These are phyloP conservation scores for Didymosphaeria variabile DNA, from an alignment of 2,329 filamentous ascomycete genomes.

Conservation along the genomic window DNA sequence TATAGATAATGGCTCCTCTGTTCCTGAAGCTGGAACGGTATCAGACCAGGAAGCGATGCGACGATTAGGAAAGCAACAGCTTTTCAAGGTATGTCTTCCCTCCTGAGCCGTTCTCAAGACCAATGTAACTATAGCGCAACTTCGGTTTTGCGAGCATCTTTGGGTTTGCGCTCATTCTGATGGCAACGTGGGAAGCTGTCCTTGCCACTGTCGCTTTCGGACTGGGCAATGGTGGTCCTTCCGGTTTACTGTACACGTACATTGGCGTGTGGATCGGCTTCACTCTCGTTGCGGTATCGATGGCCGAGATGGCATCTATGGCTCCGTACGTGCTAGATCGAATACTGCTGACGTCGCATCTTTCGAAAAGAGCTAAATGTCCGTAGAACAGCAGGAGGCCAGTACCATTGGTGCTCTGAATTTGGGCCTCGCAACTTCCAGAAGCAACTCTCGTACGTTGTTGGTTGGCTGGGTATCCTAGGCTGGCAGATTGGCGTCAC, in stretches of 20 bases:
- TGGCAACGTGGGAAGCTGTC: constrained; percentile 33
- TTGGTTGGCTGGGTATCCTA: constrained; percentile 54
- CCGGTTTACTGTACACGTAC: constrained; percentile 41
- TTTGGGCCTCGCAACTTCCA: constrained; percentile 50
- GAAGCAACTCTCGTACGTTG: constrained; percentile 49
- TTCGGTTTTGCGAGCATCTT: constrained; percentile 26
- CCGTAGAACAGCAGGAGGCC: constrained; percentile 15
- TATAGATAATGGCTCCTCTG: neutral
- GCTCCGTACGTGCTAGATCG: constrained; percentile 14
- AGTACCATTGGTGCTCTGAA: constrained; percentile 30
- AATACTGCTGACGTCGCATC: neutral
- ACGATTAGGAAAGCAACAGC: constrained; percentile 1
- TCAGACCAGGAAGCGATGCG: constrained; percentile 7
- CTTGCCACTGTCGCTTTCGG: constrained; percentile 24
- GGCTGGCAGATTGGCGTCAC: constrained; percentile 53
- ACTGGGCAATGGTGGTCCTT: constrained; percentile 38
- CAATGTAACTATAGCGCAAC: constrained; percentile 24
- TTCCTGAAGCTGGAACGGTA: neutral
- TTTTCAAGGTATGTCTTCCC: neutral
- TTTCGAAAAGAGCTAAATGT: neutral
- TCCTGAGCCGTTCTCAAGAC: neutral
- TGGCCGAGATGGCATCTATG: constrained; percentile 50
- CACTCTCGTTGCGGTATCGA: constrained; percentile 29
- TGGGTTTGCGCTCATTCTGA: constrained; percentile 28
- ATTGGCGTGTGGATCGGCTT: constrained; percentile 34